Evolutionary conservation across 2,329 filamentous ascomycete species (phyloP), one percentile per base, ranked within the genome.

Genomic region (Trematosphaeria pertusa): DNA sequence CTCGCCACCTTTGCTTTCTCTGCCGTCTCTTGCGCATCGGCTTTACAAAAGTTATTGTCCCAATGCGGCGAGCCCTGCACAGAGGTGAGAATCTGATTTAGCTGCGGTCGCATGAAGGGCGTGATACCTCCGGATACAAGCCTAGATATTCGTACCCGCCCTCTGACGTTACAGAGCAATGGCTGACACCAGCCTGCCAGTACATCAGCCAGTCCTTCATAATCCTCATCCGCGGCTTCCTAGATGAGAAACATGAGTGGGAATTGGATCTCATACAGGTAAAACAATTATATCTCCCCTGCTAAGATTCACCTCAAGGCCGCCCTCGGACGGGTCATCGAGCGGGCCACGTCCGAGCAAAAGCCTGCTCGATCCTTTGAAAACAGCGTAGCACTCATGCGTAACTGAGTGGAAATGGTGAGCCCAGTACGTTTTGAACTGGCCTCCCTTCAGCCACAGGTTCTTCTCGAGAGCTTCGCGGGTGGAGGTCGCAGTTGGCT

Each of bases 111-210:
- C 24, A 8, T 28, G 7, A 28, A 28, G 8, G 8, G 12, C 7
- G 24, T 12, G 8, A 18, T 38, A 59, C 58, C 42, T 62, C 24
- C 3, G 62, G 59, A 53, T 62, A 61, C 9, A 64, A 36, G 14
- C 58, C 59, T 18, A 64, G 33, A 52, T 64, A 62, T 22, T 62
- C 58, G 46, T 66, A 63, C 20, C 59, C 55, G 12, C 38, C 54
- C 15, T 52, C 52, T 21, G 52, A 56, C 21, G 50, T 33, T 10
- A 58, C 33, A 35, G 56, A 59, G 34, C 59, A 48, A 46, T 67
- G 62, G 15, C 55, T 57, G 8, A 62, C 60, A 28, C 60, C 58
- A 8, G 61, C 60, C 51, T 57, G 30, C 15, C n/a, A n/a, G n/a
- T 14, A 19, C 46, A 35, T 24, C 6, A n/a, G 31, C 32, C 42